Conservation (phyloP, 2,329 filamentous ascomycete genomes). For the Chaetomiaceae sp. region DNA sequence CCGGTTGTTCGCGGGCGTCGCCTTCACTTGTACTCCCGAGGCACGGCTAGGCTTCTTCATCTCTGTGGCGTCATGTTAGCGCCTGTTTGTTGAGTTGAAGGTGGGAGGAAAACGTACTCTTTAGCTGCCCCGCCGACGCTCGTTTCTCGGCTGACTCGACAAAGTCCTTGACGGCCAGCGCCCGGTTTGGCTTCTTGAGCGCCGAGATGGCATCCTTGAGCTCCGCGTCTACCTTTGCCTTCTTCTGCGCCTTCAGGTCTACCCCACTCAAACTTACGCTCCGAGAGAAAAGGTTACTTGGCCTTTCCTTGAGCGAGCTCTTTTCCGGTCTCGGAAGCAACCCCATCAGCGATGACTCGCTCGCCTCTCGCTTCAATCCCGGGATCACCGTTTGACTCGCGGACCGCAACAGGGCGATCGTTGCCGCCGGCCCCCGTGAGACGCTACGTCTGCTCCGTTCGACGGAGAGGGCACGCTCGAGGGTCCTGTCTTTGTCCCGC, state of each 20-base stretch:
- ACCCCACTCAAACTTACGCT: constrained; percentile 44
- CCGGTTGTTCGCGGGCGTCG: constrained; percentile 52
- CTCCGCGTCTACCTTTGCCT: constrained; percentile 64
- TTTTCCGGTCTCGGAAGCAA: constrained; percentile 44
- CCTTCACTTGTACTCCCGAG: constrained; percentile 49
- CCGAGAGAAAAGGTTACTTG: constrained; percentile 34
- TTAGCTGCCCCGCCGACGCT: constrained; percentile 41
- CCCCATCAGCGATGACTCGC: constrained; percentile 54
- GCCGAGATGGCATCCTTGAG: constrained; percentile 69
- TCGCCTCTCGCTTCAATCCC: constrained; percentile 63
- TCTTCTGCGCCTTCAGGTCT: constrained; percentile 58
- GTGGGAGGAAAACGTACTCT: constrained; percentile 42
- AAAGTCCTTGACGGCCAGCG: constrained; percentile 61
- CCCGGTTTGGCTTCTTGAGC: constrained; percentile 71
- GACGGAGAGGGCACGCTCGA: constrained; percentile 60
- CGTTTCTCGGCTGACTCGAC: constrained; percentile 64
- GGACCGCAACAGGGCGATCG: constrained; percentile 63
- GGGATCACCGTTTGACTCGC: constrained; percentile 59
- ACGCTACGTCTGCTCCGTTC: constrained; percentile 54
- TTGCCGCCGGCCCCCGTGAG: constrained; percentile 53
- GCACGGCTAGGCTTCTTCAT: constrained; percentile 46
- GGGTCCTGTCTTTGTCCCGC: constrained; percentile 42
- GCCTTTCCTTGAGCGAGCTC: constrained; percentile 42
- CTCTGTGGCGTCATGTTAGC: constrained; percentile 38
- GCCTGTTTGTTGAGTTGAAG: neutral